These are phyloP conservation scores for Amanita exitialis DNA, from an alignment of 768 basidiomycete genomes.

Conservation along the genomic window DNA sequence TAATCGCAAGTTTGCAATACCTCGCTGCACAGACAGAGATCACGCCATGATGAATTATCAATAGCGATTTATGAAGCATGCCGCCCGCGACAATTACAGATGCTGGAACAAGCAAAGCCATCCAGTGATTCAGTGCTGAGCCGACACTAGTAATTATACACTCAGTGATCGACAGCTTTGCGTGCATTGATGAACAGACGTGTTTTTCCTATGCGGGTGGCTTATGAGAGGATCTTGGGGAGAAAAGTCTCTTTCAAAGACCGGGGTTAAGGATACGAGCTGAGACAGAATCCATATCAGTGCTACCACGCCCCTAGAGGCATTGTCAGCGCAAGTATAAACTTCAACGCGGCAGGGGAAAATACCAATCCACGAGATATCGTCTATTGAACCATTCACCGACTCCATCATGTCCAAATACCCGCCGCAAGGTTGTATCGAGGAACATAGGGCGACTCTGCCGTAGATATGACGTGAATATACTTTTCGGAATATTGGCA, in stretches of 20 bases:
- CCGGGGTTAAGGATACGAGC: constrained; percentile 25
- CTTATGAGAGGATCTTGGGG: constrained; percentile 42
- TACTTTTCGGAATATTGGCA: neutral
- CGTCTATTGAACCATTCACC: constrained; percentile 30
- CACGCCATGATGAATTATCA: constrained; percentile 48
- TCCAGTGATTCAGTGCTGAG: constrained; percentile 31
- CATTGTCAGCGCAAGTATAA: neutral
- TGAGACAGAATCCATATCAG: constrained; percentile 33
- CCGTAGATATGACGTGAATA: neutral
- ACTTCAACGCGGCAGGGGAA: neutral
- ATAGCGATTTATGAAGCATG: constrained; percentile 29
- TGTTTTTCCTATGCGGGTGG: constrained; percentile 37
- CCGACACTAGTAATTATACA: constrained; percentile 28
- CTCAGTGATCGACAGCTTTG: neutral
- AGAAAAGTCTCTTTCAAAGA: constrained; percentile 41
- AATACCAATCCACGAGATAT: constrained; percentile 47
- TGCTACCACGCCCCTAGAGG: constrained; percentile 24
- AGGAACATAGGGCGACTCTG: constrained; percentile 5
- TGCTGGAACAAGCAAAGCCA: constrained; percentile 39
- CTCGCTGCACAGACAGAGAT: constrained; percentile 36
- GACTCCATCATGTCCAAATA: constrained; percentile 27
- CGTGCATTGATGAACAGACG: constrained; percentile 21
- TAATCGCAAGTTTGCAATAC: constrained; percentile 13
- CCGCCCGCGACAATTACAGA: constrained; percentile 27
- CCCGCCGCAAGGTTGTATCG: constrained; percentile 11